Conservation (phyloP, 202 grass and related monocot genomes). For the Zoysia matrella region DNA sequence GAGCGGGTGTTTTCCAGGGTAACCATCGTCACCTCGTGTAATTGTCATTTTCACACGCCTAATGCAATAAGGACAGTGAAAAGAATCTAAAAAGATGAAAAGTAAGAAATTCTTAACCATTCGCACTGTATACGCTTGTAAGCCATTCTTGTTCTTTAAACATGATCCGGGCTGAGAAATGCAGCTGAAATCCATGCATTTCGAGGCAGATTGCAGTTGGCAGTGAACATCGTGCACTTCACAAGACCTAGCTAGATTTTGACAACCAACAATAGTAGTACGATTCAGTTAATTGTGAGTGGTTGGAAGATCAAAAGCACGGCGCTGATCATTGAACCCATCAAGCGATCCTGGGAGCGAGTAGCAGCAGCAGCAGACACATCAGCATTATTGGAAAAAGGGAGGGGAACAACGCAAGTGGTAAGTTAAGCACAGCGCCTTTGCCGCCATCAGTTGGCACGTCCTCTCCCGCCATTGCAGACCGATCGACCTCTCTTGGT, state of each 20-base stretch:
- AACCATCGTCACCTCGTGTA: slow-evolving; percentile 42
- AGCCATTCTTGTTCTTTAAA: too few relatives aligned
- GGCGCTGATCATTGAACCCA: too few relatives aligned
- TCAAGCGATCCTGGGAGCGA: too few relatives aligned
- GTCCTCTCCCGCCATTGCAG: too few relatives aligned
- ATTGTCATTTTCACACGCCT: slow-evolving; percentile 40
- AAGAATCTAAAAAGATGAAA: slow-evolving; percentile 49
- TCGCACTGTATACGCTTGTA: not conserved
- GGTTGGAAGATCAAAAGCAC: too few relatives aligned
- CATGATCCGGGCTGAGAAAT: not conserved
- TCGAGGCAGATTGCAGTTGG: slow-evolving; percentile 20
- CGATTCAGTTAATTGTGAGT: slow-evolving; percentile 17
- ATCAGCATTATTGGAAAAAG: too few relatives aligned
- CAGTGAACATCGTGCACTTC: slow-evolving; percentile 35
- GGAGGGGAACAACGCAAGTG: too few relatives aligned
- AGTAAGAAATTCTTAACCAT: slow-evolving; percentile 25
- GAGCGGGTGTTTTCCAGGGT: slow-evolving; percentile 16
- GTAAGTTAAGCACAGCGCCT: too few relatives aligned
- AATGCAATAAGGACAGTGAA: slow-evolving; percentile 40
- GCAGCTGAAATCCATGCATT: slow-evolving; percentile 16
- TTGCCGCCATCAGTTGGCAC: too few relatives aligned
- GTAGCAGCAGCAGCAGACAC: too few relatives aligned
- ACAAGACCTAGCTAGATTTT: slow-evolving; percentile 12
- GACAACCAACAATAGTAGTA: slow-evolving; percentile 27
- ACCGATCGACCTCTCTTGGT: too few relatives aligned